phyloP scores from a whole-genome alignment of 2,329 filamentous ascomycete species.

The Botryotinia narcissicola region DNA sequence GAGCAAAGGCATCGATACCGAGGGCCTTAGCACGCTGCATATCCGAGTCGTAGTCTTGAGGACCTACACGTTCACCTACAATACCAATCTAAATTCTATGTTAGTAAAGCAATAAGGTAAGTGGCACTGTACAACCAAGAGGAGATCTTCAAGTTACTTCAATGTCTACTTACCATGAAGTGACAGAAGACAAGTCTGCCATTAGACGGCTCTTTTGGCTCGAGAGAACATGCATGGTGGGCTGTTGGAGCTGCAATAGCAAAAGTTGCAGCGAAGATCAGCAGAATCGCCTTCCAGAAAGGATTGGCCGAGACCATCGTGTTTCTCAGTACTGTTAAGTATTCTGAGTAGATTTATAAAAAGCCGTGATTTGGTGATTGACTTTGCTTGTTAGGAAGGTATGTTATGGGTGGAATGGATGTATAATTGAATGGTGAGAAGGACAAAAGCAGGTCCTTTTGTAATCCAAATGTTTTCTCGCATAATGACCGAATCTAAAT shows the following conservation, averaged over 20 bases:
- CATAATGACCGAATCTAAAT: background rate
- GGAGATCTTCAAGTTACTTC: background rate
- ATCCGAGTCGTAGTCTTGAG: constrained; percentile 27
- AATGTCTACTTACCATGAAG: constrained; percentile 25
- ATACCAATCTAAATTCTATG: constrained; percentile 26
- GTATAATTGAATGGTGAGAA: background rate
- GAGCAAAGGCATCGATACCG: constrained; percentile 40
- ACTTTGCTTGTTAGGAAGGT: background rate
- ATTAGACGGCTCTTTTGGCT: constrained; percentile 14
- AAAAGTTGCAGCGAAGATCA: constrained; percentile 8
- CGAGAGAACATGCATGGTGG: background rate
- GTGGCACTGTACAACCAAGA: background rate
- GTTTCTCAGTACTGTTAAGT: background rate
- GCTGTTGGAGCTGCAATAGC: constrained; percentile 10
- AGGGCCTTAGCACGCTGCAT: constrained; percentile 32
- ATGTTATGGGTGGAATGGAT: background rate
- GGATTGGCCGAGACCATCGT: background rate
- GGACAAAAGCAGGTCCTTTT: background rate
- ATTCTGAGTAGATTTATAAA: background rate
- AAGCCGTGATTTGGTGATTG: background rate
- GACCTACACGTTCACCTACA: constrained; percentile 25
- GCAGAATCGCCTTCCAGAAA: background rate
- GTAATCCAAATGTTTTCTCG: background rate
- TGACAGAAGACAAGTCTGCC: constrained; percentile 27
- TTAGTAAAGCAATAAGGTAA: background rate